Evolutionary conservation across 768 basidiomycete species (phyloP).

Genomic region (Boletales sp.): DNA sequence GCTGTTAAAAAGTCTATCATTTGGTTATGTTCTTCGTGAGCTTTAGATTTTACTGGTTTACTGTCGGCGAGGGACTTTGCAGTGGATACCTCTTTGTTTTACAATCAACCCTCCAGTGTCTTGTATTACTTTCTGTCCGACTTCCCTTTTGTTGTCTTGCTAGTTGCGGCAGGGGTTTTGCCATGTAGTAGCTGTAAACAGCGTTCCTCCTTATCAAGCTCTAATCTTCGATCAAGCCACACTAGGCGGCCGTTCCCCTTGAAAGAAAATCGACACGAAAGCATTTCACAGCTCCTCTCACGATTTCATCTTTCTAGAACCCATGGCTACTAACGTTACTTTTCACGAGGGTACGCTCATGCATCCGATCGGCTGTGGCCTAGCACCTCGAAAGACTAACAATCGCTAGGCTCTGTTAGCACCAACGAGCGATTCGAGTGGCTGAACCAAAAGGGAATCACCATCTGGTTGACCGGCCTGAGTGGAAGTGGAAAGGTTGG

Average conservation of each 20-base stretch:
- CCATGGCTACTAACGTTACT: slow-evolving; percentile 51
- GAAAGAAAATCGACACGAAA: no score
- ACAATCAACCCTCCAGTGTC: not conserved
- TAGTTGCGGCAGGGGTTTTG: no score
- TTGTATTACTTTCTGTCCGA: slow-evolving; percentile 4
- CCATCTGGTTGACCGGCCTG: slow-evolving; percentile 95
- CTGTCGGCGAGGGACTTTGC: slow-evolving; percentile 19
- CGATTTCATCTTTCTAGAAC: no score
- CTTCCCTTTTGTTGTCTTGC: not conserved
- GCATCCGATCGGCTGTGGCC: not conserved
- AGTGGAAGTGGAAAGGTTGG: slow-evolving; percentile 91
- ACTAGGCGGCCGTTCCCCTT: no score
- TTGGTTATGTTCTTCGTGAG: slow-evolving; percentile 40
- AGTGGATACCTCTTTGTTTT: slow-evolving; percentile 12
- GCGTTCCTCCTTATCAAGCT: no score
- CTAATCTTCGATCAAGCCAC: no score
- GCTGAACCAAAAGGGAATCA: slow-evolving; percentile 80
- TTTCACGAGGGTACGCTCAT: slow-evolving; percentile 58
- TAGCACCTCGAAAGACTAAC: not conserved
- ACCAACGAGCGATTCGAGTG: slow-evolving; percentile 61
- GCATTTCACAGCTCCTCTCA: no score
- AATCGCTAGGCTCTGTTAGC: slow-evolving; percentile 63
- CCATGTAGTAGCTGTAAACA: no score
- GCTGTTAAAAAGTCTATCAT: slow-evolving; percentile 58
- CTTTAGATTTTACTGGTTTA: not conserved